Conservation (phyloP, 192 early-diverging fungal species). For the Thamnidium elegans region DNA sequence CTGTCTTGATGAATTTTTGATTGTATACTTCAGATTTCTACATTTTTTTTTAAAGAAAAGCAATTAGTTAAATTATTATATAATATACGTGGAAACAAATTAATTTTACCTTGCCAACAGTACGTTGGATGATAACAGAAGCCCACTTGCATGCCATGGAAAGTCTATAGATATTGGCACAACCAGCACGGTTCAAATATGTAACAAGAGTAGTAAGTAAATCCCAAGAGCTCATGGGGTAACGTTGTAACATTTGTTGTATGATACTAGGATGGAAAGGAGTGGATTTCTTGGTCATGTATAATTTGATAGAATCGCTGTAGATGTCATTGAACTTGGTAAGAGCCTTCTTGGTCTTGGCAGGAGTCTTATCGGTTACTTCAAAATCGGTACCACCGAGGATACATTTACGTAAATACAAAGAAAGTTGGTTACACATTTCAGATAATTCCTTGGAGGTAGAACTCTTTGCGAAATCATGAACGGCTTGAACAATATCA, state of each 20-base stretch:
- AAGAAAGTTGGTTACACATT: slow-evolving; percentile 53
- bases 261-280: slow-evolving; percentile 71
- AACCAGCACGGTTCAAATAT: slow-evolving; percentile 47
- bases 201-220: slow-evolving; percentile 54
- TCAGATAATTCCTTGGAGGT: slow-evolving; percentile 48
- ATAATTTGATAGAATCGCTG: slow-evolving; percentile 58
- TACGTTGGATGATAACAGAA: slow-evolving; percentile 40
- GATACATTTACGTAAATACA: slow-evolving; percentile 58
- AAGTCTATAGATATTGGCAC: slow-evolving; percentile 65
- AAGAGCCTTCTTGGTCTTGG: slow-evolving; percentile 35
- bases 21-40: slow-evolving; percentile 5
- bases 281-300: slow-evolving; percentile 71
- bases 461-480: slow-evolving; percentile 72
- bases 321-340: slow-evolving; percentile 53
- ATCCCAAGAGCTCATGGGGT: slow-evolving; percentile 58
- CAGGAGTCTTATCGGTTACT: slow-evolving; percentile 29
- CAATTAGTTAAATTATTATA: too few species aligned
- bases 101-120: too few species aligned
- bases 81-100: too few species aligned
- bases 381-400: slow-evolving; percentile 48
- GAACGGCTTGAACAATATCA: slow-evolving; percentile 60
- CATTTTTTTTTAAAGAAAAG: too few species aligned
- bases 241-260: slow-evolving; percentile 57
- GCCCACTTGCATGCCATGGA: slow-evolving; percentile 55
- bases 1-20: background rate